phyloP scores from a whole-genome alignment of 1,284 basidiomycete species.

The Meripilus lineatus region DNA sequence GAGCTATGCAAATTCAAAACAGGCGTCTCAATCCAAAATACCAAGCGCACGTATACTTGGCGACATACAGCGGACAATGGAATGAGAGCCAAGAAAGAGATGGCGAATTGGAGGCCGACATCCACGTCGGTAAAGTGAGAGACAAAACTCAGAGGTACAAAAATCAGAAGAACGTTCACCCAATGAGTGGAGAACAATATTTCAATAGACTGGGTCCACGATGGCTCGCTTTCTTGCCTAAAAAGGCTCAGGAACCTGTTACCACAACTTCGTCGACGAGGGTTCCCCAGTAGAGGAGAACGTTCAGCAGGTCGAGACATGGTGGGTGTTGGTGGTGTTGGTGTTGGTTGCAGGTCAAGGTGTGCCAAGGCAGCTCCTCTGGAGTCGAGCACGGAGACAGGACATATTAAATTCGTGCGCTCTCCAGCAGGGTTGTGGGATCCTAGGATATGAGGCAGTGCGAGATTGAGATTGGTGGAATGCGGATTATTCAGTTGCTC shows the following conservation, averaged over 20 bases:
- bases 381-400: no score
- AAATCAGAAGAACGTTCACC: slow-evolving; percentile 75
- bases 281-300: no score
- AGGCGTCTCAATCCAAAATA: neutral
- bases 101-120: slow-evolving; percentile 76
- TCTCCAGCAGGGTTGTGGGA: no score
- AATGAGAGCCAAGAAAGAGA: slow-evolving; percentile 84
- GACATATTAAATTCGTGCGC: no score
- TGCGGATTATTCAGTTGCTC: no score
- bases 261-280: no score
- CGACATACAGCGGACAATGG: slow-evolving; percentile 73
- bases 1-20: slow-evolving; percentile 30
- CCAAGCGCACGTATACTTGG: no score
- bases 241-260: slow-evolving; percentile 39
- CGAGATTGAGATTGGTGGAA: no score
- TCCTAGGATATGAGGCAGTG: no score
- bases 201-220: slow-evolving; percentile 55
- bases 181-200: slow-evolving; percentile 71
- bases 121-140: slow-evolving; percentile 69
- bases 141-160: slow-evolving; percentile 47
- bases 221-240: slow-evolving; percentile 56
- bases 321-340: slow-evolving; percentile 15
- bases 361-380: no score
- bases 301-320: slow-evolving; percentile 17
- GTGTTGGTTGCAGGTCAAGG: neutral